Percentiles rank a stretch among this genome's conserved stretches.
phyloP scores from a whole-genome alignment of 805 yeast genomes.

The Yamadazyma insecticola region DNA sequence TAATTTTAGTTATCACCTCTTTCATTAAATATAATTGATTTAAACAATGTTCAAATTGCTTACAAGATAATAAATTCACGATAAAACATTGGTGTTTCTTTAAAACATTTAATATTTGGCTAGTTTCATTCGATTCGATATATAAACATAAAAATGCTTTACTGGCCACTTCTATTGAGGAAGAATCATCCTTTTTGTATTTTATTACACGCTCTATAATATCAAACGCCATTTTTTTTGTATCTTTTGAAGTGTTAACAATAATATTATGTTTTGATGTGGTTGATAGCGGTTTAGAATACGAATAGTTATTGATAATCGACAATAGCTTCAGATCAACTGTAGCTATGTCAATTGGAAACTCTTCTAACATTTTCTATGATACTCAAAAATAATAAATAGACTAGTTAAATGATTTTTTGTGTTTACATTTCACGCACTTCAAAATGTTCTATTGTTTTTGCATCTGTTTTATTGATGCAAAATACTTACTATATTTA shows the following conservation, averaged over 20 bases:
- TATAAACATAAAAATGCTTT: slow-evolving; percentile 10
- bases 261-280: not conserved
- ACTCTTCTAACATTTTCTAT: not conserved
- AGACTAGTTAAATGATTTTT: no score
- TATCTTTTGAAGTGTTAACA: not conserved
- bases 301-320: not conserved
- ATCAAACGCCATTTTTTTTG: not conserved
- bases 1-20: not conserved
- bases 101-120: slow-evolving; percentile 10
- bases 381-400: no score
- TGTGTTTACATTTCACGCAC: not conserved
- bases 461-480: no score
- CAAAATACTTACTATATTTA: no score
- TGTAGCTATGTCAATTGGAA: not conserved
- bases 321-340: not conserved
- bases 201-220: not conserved
- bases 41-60: slow-evolving; percentile 8
- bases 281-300: not conserved
- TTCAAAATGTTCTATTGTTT: no score
- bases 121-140: not conserved
- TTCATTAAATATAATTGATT: slow-evolving; percentile 11
- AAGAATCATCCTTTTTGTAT: not conserved
- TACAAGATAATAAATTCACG: slow-evolving; percentile 11
- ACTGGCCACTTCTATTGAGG: not conserved
- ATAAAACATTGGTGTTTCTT: slow-evolving; percentile 25